A percentile compares a stretch with the other conserved stretches of the same genome.
Evolutionary conservation across 257 asterid species (phyloP).

Genomic region (Solanum tarapatanum): DNA sequence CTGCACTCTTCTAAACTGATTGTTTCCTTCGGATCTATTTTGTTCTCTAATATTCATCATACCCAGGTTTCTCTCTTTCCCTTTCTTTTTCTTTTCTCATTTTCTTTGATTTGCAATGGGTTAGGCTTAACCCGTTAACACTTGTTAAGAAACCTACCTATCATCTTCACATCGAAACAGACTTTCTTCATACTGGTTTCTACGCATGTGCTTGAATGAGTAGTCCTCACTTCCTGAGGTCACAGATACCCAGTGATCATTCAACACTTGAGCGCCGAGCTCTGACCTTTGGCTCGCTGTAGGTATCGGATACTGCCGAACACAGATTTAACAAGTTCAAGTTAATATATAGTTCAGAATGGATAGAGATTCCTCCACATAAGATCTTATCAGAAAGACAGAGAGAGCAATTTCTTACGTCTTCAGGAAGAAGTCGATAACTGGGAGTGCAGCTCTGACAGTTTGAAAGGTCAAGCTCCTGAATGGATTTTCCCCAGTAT

Average conservation of each 20-base stretch:
- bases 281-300: slow-evolving; percentile 69
- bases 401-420: slow-evolving; percentile 10
- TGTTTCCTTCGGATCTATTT: not conserved
- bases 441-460: slow-evolving; percentile 34
- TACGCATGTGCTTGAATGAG: slow-evolving; percentile 39
- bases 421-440: slow-evolving; percentile 41
- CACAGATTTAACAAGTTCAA: not conserved
- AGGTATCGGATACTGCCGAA: slow-evolving; percentile 55
- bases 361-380: not conserved
- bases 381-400: not conserved
- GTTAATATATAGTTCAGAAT: not conserved
- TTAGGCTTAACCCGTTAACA: not conserved
- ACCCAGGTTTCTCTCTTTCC: not conserved
- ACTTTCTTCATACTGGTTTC: slow-evolving; percentile 36
- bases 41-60: not conserved
- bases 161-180: slow-evolving; percentile 32
- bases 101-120: not conserved
- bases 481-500: slow-evolving; percentile 33
- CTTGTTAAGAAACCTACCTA: not conserved
- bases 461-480: slow-evolving; percentile 15
- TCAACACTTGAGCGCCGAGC: slow-evolving; percentile 64
- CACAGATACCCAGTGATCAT: slow-evolving; percentile 78
- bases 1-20: not conserved
- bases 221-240: slow-evolving; percentile 33
- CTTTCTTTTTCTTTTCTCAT: not conserved